Evolutionary conservation across 2,329 filamentous ascomycete genomes (phyloP), one percentile per base, ranked within the genome.

Genomic region (Gnomoniopsis sp.): DNA sequence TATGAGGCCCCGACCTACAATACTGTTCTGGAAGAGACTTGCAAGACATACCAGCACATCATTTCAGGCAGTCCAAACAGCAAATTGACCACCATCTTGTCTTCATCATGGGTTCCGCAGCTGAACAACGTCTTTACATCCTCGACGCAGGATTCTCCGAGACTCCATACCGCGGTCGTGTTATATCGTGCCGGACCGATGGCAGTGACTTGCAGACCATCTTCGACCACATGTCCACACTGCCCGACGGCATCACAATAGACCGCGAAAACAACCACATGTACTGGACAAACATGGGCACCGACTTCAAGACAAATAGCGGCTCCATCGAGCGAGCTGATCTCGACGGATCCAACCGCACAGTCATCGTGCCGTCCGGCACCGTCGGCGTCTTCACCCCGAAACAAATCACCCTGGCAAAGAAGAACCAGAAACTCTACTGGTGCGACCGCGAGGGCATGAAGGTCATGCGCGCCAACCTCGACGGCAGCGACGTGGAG

Each of bases 281-380:
- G 21, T 81, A 78, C 64, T 82, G 78, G 79, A 80, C 79, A 3
- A 74, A 71, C 63, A 82, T 82, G 79, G 79, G 79, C 0, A 50
- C 66, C 2, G 73, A 72, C 0, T 66, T 66, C 12, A 63, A 67
- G 3, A 70, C 71, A 19, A 73, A 81, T 59, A 79, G 79, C 17
- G 68, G 71, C 69, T 70, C 52, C 22, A 55, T 61, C 49, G 59
- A 61, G 43, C 52, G 59, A 1, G 70, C 74, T n/a, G 74, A 76
- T n/a, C 66, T 82, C 1, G 78, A 84, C 53, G 83, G 84, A 1
- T 73, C 62, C 12, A 69, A 81, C 49, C 64, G 79, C 3, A 64
- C 66, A 10, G 71, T 71, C 0, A 65, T 86, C 2, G 67, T 86
- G 0, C 63, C 75, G 0, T 50, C 62, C 0, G 81, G 82, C 0